Evolutionary conservation across 768 basidiomycete species (phyloP).

Genomic region (Collybiopsis luxurians): DNA sequence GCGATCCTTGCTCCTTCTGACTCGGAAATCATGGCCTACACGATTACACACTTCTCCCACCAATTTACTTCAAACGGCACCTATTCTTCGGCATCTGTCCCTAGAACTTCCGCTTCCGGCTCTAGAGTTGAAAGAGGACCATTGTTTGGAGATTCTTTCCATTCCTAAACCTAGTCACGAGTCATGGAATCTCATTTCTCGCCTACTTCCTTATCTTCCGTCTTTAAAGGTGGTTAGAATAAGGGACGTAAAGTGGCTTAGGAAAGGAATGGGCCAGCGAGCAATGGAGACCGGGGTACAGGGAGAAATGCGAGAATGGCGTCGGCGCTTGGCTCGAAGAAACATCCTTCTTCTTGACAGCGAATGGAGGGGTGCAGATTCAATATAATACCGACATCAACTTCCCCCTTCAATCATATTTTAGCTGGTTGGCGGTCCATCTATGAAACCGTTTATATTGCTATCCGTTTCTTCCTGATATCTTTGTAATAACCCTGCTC

Average conservation of each 20-base stretch:
- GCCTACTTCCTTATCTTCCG: constrained; percentile 54
- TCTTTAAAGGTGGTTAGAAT: constrained; percentile 53
- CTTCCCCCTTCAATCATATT: too few relatives aligned
- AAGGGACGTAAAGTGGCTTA: constrained; percentile 72
- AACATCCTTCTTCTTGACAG: constrained; percentile 66
- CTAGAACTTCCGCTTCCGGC: constrained; percentile 67
- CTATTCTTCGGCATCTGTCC: constrained; percentile 64
- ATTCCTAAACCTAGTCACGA: constrained; percentile 70
- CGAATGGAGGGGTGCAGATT: constrained; percentile 58
- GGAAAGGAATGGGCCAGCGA: constrained; percentile 58
- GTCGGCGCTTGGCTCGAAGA: constrained; percentile 52
- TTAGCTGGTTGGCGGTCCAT: too few relatives aligned
- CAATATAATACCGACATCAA: neutral
- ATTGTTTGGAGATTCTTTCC: constrained; percentile 62
- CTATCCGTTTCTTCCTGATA: neutral
- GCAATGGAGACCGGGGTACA: constrained; percentile 77
- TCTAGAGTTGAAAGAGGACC: constrained; percentile 32
- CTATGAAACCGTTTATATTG: too few relatives aligned
- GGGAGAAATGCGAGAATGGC: constrained; percentile 79
- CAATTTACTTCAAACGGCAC: constrained; percentile 45
- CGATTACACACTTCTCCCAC: constrained; percentile 52
- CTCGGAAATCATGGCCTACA: constrained; percentile 70
- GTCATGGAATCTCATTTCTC: constrained; percentile 56
- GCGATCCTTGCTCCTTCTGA: constrained; percentile 61
- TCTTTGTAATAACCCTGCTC: neutral